These are phyloP conservation scores for Tolypocladium amazonense DNA, from an alignment of 2,329 filamentous ascomycete genomes.

Conservation along the genomic window DNA sequence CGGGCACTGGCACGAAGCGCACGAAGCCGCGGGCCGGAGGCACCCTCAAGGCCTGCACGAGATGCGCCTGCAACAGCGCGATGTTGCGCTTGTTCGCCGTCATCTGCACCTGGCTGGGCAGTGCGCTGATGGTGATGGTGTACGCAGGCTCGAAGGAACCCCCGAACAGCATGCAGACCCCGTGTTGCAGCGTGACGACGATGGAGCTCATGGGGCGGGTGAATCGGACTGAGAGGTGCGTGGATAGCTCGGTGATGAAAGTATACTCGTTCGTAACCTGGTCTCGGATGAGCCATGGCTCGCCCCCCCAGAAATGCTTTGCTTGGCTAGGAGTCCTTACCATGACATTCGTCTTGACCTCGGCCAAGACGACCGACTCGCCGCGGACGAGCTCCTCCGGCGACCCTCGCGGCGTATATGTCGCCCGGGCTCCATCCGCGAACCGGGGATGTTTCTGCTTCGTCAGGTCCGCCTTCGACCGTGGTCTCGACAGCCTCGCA, in stretches of 20 bases:
- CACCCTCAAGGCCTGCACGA: slow-evolving; percentile 62
- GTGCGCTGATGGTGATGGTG: slow-evolving; percentile 60
- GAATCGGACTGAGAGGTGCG: slow-evolving; percentile 64
- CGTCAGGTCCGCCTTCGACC: background rate
- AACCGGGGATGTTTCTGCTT: background rate
- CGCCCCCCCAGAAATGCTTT: background rate
- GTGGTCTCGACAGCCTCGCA: slow-evolving; percentile 1
- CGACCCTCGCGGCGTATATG: slow-evolving; percentile 9
- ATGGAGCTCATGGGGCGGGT: slow-evolving; percentile 64
- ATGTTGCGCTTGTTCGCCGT: slow-evolving; percentile 75
- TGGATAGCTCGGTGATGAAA: slow-evolving; percentile 63
- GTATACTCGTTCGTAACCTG: slow-evolving; percentile 67
- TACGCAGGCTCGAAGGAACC: slow-evolving; percentile 74
- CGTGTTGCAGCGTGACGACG: slow-evolving; percentile 66
- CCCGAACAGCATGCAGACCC: slow-evolving; percentile 62
- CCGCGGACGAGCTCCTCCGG: slow-evolving; percentile 36
- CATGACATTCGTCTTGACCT: slow-evolving; percentile 21
- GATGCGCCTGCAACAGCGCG: slow-evolving; percentile 62
- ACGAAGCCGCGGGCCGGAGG: slow-evolving; percentile 56
- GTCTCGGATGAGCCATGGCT: slow-evolving; percentile 1
- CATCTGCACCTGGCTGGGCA: slow-evolving; percentile 58
- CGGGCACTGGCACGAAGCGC: slow-evolving; percentile 57
- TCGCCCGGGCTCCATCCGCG: background rate
- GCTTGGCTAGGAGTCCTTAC: slow-evolving; percentile 3
- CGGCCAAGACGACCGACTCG: slow-evolving; percentile 50